These are phyloP conservation scores for Hypoxylon trugodes DNA, from an alignment of 495 filamentous ascomycete species.

Conservation along the genomic window DNA sequence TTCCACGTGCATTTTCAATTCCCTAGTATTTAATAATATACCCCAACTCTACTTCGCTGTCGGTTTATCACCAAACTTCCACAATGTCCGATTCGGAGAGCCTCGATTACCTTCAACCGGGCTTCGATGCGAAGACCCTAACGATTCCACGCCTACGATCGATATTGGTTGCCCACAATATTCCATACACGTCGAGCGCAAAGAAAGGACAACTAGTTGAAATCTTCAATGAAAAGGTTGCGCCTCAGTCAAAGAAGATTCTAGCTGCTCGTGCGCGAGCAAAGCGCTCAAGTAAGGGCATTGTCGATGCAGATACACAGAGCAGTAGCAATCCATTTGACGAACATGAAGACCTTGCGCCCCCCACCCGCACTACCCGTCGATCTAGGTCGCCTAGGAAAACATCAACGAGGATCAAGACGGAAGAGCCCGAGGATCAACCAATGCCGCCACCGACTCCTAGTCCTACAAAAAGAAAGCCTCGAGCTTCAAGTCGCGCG, in stretches of 20 bases:
- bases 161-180: constrained; percentile 85
- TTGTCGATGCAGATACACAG: constrained; percentile 76
- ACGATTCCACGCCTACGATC: constrained; percentile 87
- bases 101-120: constrained; percentile 80
- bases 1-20: neutral
- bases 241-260: constrained; percentile 78
- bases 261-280: constrained; percentile 76
- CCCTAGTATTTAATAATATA: neutral
- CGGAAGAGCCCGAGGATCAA: constrained; percentile 56
- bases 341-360: constrained; percentile 54
- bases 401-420: constrained; percentile 53
- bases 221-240: constrained; percentile 80
- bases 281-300: constrained; percentile 82
- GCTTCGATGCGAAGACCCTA: constrained; percentile 82
- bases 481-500: constrained; percentile 58
- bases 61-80: constrained; percentile 8
- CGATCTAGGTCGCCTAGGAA: constrained; percentile 60
- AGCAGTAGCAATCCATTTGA: constrained; percentile 52
- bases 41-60: neutral
- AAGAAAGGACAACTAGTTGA: constrained; percentile 90
- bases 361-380: constrained; percentile 49
- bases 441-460: constrained; percentile 45
- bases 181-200: constrained; percentile 78
- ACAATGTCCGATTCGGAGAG: constrained; percentile 72
- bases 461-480: constrained; percentile 61